These are phyloP conservation scores for Pisolithus thermaeus DNA, from an alignment of 1,284 basidiomycete species.

Conservation along the genomic window DNA sequence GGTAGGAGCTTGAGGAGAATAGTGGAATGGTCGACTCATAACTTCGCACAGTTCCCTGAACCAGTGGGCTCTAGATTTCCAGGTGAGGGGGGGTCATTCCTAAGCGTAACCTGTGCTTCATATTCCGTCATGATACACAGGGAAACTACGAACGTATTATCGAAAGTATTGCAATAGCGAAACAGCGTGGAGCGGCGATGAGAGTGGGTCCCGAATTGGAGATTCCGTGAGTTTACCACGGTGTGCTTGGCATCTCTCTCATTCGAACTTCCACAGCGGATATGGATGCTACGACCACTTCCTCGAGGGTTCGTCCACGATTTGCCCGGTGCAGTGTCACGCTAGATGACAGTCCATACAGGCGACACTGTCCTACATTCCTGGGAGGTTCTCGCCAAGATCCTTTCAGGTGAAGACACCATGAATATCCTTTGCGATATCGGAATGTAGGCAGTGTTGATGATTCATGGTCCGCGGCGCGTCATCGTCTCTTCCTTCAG, in stretches of 20 bases:
- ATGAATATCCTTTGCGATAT: slow-evolving; percentile 87
- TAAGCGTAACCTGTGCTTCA: not conserved
- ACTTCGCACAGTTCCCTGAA: slow-evolving; percentile 69
- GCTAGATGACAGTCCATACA: slow-evolving; percentile 28
- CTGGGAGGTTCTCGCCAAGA: slow-evolving; percentile 89
- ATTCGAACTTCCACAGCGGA: slow-evolving; percentile 48
- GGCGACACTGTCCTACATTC: slow-evolving; percentile 94
- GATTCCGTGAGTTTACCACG: slow-evolving; percentile 67
- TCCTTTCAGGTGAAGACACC: slow-evolving; percentile 73
- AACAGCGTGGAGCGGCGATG: slow-evolving; percentile 82
- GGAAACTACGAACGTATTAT: slow-evolving; percentile 92
- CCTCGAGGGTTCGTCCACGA: slow-evolving; percentile 58
- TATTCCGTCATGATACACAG: slow-evolving; percentile 33
- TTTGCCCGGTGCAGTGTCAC: not conserved
- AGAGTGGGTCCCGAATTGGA: slow-evolving; percentile 99
- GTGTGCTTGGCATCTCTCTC: not conserved
- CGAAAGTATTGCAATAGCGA: slow-evolving; percentile 83
- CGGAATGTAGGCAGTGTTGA: slow-evolving; percentile 72
- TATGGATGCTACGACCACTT: slow-evolving; percentile 96
- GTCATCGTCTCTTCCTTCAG: slow-evolving; percentile 34
- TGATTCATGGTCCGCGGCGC: not conserved
- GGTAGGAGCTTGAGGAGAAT: slow-evolving; percentile 28
- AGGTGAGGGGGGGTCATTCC: slow-evolving; percentile 40
- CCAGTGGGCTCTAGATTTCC: slow-evolving; percentile 95
- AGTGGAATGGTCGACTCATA: not conserved